Conservation (phyloP, 2,329 filamentous ascomycete genomes). For the Trichothecium roseum region DNA sequence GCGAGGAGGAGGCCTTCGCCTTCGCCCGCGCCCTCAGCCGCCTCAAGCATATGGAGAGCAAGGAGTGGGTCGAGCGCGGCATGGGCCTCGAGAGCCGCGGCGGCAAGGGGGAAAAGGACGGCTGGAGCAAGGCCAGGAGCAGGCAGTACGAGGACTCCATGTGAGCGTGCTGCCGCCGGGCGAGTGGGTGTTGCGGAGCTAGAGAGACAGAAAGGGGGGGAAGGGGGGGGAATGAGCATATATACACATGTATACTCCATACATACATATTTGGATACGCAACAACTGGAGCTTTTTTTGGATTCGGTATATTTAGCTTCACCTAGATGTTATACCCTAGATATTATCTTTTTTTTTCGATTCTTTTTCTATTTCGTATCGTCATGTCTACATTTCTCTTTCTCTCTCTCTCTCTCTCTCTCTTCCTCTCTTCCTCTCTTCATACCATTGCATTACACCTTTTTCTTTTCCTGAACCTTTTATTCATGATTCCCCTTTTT, state of each 20-base stretch:
- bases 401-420: no score
- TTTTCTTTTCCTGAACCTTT: no score
- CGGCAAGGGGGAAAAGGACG: slow-evolving; percentile 54
- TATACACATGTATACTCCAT: background rate
- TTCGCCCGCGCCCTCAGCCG: slow-evolving; percentile 83
- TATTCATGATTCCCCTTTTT: no score
- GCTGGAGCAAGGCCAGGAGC: slow-evolving; percentile 55
- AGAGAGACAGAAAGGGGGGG: no score
- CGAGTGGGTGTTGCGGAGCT: background rate
- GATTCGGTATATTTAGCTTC: no score
- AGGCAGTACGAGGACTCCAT: slow-evolving; percentile 59
- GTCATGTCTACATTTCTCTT: no score
- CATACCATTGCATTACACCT: no score
- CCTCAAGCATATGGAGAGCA: slow-evolving; percentile 84
- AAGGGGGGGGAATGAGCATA: background rate
- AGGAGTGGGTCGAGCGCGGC: slow-evolving; percentile 86
- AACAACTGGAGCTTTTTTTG: no score
- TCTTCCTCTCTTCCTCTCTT: no score
- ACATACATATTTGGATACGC: no score
- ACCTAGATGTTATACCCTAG: no score
- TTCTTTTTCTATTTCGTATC: no score
- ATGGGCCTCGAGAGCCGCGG: slow-evolving; percentile 55
- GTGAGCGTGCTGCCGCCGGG: slow-evolving; percentile 23
- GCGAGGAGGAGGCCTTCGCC: slow-evolving; percentile 93
- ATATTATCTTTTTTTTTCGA: background rate